phyloP scores from a whole-genome alignment of 805 yeast genomes.

The Blastobotrys peoriensis region DNA sequence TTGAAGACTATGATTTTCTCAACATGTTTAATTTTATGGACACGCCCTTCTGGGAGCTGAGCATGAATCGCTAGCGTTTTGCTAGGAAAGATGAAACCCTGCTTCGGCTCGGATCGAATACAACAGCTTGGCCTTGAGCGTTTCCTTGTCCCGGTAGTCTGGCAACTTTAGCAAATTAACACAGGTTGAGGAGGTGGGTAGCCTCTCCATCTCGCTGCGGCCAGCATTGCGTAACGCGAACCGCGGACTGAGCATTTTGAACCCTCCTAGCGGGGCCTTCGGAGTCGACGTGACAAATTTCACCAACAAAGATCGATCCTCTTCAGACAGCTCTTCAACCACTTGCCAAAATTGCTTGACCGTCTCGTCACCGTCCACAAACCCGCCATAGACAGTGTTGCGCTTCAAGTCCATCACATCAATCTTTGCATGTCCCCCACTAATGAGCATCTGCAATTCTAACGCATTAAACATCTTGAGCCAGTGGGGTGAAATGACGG shows the following conservation, averaged over 20 bases:
- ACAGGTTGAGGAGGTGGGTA: constrained; percentile 94
- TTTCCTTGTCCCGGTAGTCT: constrained; percentile 57
- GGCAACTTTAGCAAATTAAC: constrained; percentile 83
- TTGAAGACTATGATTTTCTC: neutral
- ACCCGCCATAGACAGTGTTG: constrained; percentile 54
- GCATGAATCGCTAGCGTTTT: neutral
- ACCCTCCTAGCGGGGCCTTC: constrained; percentile 86
- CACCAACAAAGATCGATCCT: constrained; percentile 60
- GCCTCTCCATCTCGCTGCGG: constrained; percentile 33
- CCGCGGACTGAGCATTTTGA: constrained; percentile 61
- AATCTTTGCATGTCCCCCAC: constrained; percentile 69
- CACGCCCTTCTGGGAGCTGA: neutral
- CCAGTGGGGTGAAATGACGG: constrained; percentile 68
- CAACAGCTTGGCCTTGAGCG: constrained; percentile 56
- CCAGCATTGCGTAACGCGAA: constrained; percentile 79
- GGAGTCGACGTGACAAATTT: constrained; percentile 92
- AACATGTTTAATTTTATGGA: neutral
- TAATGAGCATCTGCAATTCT: constrained; percentile 77
- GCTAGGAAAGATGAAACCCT: constrained; percentile 72
- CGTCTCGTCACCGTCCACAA: constrained; percentile 46
- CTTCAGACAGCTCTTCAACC: constrained; percentile 56
- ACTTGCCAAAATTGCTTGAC: constrained; percentile 68
- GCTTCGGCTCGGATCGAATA: constrained; percentile 79
- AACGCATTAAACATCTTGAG: constrained; percentile 75
- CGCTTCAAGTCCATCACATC: constrained; percentile 61